Evolutionary conservation across 225 moss, liverwort and hornwort genomes (phyloP).

Genomic region (Polytrichum commune): DNA sequence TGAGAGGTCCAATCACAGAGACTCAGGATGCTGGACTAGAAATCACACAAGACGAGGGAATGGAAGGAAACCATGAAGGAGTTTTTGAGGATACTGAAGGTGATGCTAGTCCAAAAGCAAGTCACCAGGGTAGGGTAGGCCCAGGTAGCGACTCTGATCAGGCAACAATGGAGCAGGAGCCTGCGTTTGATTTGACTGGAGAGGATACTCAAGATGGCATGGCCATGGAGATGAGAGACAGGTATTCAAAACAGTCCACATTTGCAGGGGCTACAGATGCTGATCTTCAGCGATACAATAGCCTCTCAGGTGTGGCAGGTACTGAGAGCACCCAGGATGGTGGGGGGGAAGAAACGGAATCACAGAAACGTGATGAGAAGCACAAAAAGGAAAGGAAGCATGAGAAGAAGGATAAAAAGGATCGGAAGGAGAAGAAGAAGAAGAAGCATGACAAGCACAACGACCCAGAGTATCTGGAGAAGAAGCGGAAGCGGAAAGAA

Average conservation of each 20-base stretch:
- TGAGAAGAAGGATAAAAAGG: constrained; percentile 65
- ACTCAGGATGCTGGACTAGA: constrained; percentile 23
- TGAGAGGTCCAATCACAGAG: constrained; percentile 14
- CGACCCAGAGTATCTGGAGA: constrained; percentile 75
- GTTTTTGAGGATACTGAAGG: constrained; percentile 21
- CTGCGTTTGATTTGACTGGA: constrained; percentile 45
- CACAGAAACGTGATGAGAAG: constrained; percentile 41
- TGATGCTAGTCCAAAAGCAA: constrained; percentile 18
- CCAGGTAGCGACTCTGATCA: constrained; percentile 36
- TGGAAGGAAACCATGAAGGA: constrained; percentile 11
- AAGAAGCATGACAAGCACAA: constrained; percentile 72
- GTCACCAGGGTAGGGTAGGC: constrained; percentile 12
- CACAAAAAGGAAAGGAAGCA: constrained; percentile 35
- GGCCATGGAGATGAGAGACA: constrained; percentile 30
- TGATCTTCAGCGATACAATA: constrained; percentile 39
- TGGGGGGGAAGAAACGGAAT: constrained; percentile 46
- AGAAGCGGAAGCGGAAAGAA: constrained; percentile 78
- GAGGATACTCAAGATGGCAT: constrained; percentile 54
- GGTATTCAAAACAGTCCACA: constrained; percentile 22
- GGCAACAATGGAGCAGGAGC: constrained; percentile 36
- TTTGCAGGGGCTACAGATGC: constrained; percentile 19
- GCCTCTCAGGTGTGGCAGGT: constrained; percentile 42
- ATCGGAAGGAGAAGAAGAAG: constrained; percentile 71
- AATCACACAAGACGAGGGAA: constrained; percentile 12
- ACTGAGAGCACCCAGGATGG: constrained; percentile 52